A percentile compares a stretch with the other conserved stretches of the same genome.
Evolutionary conservation across 2,329 filamentous ascomycete genomes (phyloP).

Genomic region (Cladosporium sp.): DNA sequence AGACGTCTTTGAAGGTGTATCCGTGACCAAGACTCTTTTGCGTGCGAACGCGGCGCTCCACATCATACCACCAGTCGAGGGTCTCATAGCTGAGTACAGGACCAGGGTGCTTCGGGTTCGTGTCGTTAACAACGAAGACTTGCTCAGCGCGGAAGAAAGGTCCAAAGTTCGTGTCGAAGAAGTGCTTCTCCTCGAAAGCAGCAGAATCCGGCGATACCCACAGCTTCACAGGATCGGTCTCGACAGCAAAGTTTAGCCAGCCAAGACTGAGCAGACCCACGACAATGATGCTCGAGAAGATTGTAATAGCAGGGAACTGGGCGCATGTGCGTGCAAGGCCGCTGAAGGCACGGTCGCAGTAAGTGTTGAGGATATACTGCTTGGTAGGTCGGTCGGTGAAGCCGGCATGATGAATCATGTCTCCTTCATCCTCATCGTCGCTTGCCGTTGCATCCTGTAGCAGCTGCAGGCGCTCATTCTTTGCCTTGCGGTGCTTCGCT

Average conservation of each 20-base stretch:
- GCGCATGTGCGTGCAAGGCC: constrained; percentile 79
- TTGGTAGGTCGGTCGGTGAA: constrained; percentile 77
- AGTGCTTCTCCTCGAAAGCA: constrained; percentile 88
- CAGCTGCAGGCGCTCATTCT: constrained; percentile 80
- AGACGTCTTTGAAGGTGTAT: constrained; percentile 77
- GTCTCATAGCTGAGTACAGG: constrained; percentile 88
- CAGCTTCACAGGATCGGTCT: constrained; percentile 83
- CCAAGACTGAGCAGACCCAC: constrained; percentile 81
- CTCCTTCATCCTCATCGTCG: constrained; percentile 92
- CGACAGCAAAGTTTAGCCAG: constrained; percentile 86
- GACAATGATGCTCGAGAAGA: constrained; percentile 71
- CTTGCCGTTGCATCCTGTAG: constrained; percentile 81
- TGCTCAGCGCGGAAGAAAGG: constrained; percentile 96
- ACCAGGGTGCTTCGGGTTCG: constrained; percentile 60
- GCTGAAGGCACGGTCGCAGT: constrained; percentile 78
- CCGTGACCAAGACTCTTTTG: constrained; percentile 71
- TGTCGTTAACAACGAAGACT: constrained; percentile 90
- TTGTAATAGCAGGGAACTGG: constrained; percentile 81
- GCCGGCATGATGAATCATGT: constrained; percentile 73
- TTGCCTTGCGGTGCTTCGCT: constrained; percentile 70
- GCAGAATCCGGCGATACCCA: constrained; percentile 96
- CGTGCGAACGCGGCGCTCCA: constrained; percentile 74
- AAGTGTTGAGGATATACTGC: constrained; percentile 80
- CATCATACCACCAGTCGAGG: constrained; percentile 87
- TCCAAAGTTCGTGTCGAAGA: constrained; percentile 91